These are phyloP conservation scores for Linum lewisii DNA, from an alignment of 345 rosid genomes.

Conservation along the genomic window DNA sequence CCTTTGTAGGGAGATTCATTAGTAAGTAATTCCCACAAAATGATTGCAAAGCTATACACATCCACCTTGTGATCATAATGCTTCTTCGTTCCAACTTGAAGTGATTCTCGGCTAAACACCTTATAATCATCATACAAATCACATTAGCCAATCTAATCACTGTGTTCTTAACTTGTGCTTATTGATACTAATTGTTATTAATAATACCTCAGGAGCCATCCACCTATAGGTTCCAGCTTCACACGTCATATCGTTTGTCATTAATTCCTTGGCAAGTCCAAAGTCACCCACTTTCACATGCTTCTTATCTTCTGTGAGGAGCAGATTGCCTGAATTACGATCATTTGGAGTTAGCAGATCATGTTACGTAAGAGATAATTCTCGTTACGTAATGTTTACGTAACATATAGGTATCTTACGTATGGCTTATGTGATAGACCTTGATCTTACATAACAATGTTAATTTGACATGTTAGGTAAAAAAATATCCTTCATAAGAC, in stretches of 20 bases:
- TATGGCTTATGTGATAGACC: too few relatives aligned
- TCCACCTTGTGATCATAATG: conserved; percentile 68
- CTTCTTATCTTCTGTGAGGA: conserved; percentile 36
- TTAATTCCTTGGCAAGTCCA: conserved; percentile 48
- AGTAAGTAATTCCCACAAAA: conserved; percentile 58
- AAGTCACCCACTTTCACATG: conserved; percentile 47
- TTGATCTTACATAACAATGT: too few relatives aligned
- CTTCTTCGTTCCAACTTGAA: conserved; percentile 27
- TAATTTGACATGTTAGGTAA: too few relatives aligned
- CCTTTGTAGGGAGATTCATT: conserved; percentile 43
- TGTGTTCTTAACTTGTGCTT: too few relatives aligned
- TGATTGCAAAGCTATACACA: conserved; percentile 55
- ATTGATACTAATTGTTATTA: too few relatives aligned
- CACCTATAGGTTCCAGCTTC: conserved; percentile 60
- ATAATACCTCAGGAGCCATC: conserved; percentile 75
- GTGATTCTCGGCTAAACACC: conserved; percentile 40
- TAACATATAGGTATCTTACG: too few relatives aligned
- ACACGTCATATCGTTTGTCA: conserved; percentile 34
- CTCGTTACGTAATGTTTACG: too few relatives aligned
- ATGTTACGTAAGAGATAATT: too few relatives aligned
- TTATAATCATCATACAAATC: conserved; percentile 14
- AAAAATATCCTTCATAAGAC: too few relatives aligned
- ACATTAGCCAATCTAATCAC: too few relatives aligned
- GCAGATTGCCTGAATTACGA: conserved; percentile 43
- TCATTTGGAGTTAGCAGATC: too few relatives aligned